These are phyloP conservation scores for Neophaeococcomyces mojaviensis DNA, from an alignment of 2,329 filamentous ascomycete species.

Conservation along the genomic window DNA sequence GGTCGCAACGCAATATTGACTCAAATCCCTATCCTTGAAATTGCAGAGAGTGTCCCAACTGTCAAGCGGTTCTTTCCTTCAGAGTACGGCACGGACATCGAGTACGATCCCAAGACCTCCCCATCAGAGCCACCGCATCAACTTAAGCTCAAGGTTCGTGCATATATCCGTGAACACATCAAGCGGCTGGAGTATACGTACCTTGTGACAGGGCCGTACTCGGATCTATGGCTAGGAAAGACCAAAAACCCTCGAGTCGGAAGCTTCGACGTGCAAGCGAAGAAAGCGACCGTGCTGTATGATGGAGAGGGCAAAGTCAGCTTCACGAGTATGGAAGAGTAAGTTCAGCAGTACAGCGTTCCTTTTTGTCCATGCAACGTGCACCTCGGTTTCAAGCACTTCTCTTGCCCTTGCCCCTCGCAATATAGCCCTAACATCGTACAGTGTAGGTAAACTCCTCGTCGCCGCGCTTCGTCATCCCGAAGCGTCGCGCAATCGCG, in stretches of 20 bases:
- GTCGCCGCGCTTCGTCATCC: slow-evolving; percentile 55
- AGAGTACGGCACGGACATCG: slow-evolving; percentile 60
- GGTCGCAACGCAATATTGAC: slow-evolving; percentile 54
- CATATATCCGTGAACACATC: slow-evolving; percentile 40
- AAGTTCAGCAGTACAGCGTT: too few species aligned
- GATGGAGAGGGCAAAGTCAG: slow-evolving; percentile 56
- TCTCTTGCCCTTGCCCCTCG: slow-evolving; percentile 29
- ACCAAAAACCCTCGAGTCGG: slow-evolving; percentile 38
- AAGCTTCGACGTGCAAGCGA: slow-evolving; percentile 51
- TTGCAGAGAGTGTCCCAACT: slow-evolving; percentile 46
- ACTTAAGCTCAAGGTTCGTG: slow-evolving; percentile 59
- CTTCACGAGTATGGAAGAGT: slow-evolving; percentile 62
- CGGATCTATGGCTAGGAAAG: slow-evolving; percentile 52
- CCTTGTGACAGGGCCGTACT: slow-evolving; percentile 62
- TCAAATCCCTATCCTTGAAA: slow-evolving; percentile 53
- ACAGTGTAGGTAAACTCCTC: slow-evolving; percentile 54
- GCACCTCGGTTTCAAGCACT: too few species aligned
- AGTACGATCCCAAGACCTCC: slow-evolving; percentile 49
- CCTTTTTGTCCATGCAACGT: too few species aligned
- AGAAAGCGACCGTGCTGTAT: slow-evolving; percentile 54
- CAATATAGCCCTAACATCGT: slow-evolving; percentile 60
- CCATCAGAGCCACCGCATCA: slow-evolving; percentile 60
- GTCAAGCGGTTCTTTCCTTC: slow-evolving; percentile 60
- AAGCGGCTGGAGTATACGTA: slow-evolving; percentile 55
- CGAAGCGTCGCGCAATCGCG: slow-evolving; percentile 45